These are phyloP conservation scores for Rhizophora apiculata DNA, from an alignment of 345 rosid species.

Conservation along the genomic window DNA sequence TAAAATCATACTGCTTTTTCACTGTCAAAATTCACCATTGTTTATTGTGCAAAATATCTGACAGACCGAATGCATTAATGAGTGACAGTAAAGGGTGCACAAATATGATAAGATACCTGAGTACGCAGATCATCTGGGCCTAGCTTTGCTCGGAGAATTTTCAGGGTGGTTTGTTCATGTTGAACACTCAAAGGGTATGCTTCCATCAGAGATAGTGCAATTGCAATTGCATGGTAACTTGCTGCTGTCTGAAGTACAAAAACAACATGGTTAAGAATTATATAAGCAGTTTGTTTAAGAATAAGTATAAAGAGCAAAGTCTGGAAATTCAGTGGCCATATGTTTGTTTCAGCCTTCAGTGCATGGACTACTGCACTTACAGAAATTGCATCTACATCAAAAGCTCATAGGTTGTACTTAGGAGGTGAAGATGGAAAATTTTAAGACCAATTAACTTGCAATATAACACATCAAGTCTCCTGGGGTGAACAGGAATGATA, in stretches of 20 bases:
- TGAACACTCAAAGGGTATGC: slow-evolving; percentile 96
- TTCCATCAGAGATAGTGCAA: slow-evolving; percentile 99
- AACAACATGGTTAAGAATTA: neutral
- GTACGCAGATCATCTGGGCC: slow-evolving; percentile 98
- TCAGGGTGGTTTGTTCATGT: slow-evolving; percentile 95
- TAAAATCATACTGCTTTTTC: neutral
- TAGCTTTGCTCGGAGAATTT: slow-evolving; percentile 88
- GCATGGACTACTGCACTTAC: neutral
- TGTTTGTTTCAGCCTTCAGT: slow-evolving; percentile 1
- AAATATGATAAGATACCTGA: slow-evolving; percentile 52
- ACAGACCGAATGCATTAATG: neutral
- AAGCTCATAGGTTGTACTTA: neutral
- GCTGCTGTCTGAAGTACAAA: slow-evolving; percentile 77
- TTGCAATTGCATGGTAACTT: slow-evolving; percentile 99
- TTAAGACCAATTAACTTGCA: slow-evolving; percentile 1
- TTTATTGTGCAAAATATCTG: neutral
- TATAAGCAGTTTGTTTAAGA: slow-evolving; percentile 8
- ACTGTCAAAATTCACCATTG: neutral
- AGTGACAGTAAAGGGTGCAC: neutral
- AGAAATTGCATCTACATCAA: neutral
- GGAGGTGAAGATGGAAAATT: slow-evolving; percentile 4
- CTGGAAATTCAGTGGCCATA: slow-evolving; percentile 10
- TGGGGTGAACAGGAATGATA: neutral
- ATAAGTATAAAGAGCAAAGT: neutral
- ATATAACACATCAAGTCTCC: neutral